Evolutionary conservation across 192 early-diverging fungal species (phyloP), one percentile per base, ranked within the genome.

Genomic region (Tieghemiomyces parasiticus): DNA sequence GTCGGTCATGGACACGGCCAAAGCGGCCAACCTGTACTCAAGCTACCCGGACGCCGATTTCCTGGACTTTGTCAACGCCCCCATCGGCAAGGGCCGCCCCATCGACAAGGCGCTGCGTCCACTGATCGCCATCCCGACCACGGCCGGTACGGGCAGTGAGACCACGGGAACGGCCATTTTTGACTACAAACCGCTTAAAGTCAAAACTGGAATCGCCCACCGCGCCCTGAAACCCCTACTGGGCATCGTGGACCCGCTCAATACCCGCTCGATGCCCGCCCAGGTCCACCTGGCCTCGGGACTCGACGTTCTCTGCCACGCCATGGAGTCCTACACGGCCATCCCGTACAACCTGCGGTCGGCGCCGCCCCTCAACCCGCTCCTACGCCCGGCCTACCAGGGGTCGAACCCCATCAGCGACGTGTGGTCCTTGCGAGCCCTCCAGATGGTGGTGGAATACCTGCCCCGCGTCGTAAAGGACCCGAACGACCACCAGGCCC

Each of bases 101-200:
- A 79, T 89, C 9, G 71, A 82, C 70, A 83, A 86, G 56, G 67
- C 78, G 22, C 66, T 93, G 61, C 76, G 81, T 59, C 89, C 91
- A 4, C 68, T 93, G 63, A 89, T 93, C 63, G 87, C 87, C 24
- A 72, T 82, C 59, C 80, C 78, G 34, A 79, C 80, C 35, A 78
- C 77, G 3, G 77, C 80, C 4, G 78, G 88, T 2, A 93, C 91
- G 14, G 91, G 91, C 58, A 83, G 80, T 24, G 91, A 93, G 66
- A 90, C 88, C 16, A 93, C 91, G 0, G 91, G 91, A n/a, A 84
- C 86, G 4, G 77, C 91, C n/a, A 93, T 93, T 65, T 93, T 93
- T 63, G 91, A 93, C 63, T 86, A 89, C 71, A 83, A 82, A 51
- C 82, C 82, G 14, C 76, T 85, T 59, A 72, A 79, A 38, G 83